phyloP scores from a whole-genome alignment of 2,329 filamentous ascomycete genomes.

The Pezicula neosporulosa region DNA sequence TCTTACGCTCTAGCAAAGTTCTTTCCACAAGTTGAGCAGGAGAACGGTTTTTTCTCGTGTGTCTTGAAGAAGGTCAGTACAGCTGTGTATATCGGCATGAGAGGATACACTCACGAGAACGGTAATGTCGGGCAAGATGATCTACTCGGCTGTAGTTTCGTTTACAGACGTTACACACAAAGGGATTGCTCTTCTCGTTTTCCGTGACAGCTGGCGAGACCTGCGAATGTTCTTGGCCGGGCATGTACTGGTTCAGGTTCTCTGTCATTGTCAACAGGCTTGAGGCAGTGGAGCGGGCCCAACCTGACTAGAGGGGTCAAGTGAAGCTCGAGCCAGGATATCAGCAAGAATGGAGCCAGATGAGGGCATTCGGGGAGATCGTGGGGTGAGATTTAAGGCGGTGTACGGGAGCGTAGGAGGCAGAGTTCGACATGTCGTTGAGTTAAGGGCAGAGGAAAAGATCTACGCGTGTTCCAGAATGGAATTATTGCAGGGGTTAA shows the following conservation, averaged over 20 bases:
- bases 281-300: no score
- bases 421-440: no score
- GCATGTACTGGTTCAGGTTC: background rate
- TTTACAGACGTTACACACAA: conserved; percentile 5
- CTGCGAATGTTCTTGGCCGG: background rate
- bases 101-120: conserved; percentile 1
- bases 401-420: no score
- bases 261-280: conserved; percentile 1
- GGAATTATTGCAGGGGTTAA: no score
- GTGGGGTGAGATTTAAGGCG: no score
- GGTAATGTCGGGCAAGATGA: conserved; percentile 5
- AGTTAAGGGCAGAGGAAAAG: no score
- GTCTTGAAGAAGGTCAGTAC: background rate
- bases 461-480: no score
- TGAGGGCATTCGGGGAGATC: no score
- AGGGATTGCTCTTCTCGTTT: background rate
- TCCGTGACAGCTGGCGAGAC: background rate
- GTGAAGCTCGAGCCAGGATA: no score
- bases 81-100: no score
- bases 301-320: no score
- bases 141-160: conserved; percentile 5
- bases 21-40: conserved; percentile 3
- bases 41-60: conserved; percentile 6
- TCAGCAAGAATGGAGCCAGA: no score
- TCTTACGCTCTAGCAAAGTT: conserved; percentile 2